These are phyloP conservation scores for Gracilaria gracilis DNA, from an alignment of 23 red algal genomes.

Conservation along the genomic window DNA sequence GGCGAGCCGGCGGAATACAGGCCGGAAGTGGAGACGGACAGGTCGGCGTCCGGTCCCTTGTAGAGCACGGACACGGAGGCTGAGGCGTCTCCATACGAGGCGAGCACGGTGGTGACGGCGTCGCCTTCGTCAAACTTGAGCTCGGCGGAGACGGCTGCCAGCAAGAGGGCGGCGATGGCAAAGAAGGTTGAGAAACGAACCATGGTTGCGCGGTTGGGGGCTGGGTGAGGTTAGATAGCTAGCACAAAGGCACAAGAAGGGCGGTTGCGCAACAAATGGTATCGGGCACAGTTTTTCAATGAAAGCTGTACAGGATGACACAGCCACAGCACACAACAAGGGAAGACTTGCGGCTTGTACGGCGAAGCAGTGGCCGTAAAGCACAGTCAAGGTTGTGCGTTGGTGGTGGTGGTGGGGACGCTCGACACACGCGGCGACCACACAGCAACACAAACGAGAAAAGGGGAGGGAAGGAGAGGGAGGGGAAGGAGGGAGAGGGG, in stretches of 20 bases:
- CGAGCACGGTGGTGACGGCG: slow-evolving; percentile 11
- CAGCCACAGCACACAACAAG: too few species aligned
- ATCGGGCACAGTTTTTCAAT: too few species aligned
- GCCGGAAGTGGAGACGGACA: slow-evolving; percentile 15
- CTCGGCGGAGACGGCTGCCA: background rate
- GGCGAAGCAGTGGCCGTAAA: too few species aligned
- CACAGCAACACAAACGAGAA: background rate
- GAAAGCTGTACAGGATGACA: too few species aligned
- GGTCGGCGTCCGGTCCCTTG: slow-evolving; percentile 6
- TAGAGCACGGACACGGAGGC: slow-evolving; percentile 24
- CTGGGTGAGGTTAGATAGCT: too few species aligned
- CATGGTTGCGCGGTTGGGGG: background rate
- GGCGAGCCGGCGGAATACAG: slow-evolving; percentile 13
- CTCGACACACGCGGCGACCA: too few species aligned
- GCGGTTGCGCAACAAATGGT: too few species aligned
- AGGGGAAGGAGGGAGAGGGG: background rate
- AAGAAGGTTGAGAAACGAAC: background rate
- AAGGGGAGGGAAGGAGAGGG: background rate
- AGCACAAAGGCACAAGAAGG: too few species aligned
- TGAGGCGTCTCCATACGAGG: slow-evolving; percentile 22
- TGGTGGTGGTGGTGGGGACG: too few species aligned
- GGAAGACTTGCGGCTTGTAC: too few species aligned
- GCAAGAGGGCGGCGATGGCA: background rate
- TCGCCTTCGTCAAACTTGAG: slow-evolving; percentile 39
- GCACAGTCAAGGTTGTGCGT: too few species aligned